Evolutionary conservation across 345 rosid genomes (phyloP).

Genomic region (Capsella bursapastoris): DNA sequence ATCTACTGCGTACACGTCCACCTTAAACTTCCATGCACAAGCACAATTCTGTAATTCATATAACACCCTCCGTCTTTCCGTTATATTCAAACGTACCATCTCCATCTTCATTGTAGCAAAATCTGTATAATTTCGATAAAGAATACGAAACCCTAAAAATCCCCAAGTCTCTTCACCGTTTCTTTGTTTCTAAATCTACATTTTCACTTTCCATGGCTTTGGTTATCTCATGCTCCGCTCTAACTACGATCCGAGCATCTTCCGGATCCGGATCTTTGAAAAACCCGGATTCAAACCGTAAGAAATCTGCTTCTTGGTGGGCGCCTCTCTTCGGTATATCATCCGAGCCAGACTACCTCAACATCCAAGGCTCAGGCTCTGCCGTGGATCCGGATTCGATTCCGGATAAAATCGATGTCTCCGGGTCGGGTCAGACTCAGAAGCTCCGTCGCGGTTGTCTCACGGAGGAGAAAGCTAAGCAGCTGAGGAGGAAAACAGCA

Average conservation of each 20-base stretch:
- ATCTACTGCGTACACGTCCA: constrained; percentile 16
- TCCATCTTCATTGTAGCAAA: constrained; percentile 14
- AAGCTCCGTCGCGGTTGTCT: constrained; percentile 54
- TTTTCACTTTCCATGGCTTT: constrained; percentile 51
- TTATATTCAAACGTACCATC: background rate
- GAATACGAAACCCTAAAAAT: background rate
- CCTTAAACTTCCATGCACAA: constrained; percentile 1
- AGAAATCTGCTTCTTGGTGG: constrained; percentile 60
- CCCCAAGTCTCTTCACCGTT: background rate
- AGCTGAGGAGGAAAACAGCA: constrained; percentile 57
- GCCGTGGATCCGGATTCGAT: background rate
- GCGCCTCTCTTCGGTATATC: constrained; percentile 68
- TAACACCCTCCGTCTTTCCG: no score
- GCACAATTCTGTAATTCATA: background rate
- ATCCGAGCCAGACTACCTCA: constrained; percentile 67
- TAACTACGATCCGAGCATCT: constrained; percentile 52
- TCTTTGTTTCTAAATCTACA: background rate
- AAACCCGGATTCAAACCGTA: constrained; percentile 39
- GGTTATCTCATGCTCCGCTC: constrained; percentile 40
- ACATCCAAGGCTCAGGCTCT: constrained; percentile 11
- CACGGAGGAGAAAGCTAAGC: constrained; percentile 75
- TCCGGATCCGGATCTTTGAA: constrained; percentile 36
- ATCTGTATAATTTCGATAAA: no score
- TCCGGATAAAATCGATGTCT: constrained; percentile 1
- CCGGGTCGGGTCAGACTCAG: constrained; percentile 44